phyloP scores from a whole-genome alignment of 805 yeast species.

The Metschnikowia peoriensis region DNA sequence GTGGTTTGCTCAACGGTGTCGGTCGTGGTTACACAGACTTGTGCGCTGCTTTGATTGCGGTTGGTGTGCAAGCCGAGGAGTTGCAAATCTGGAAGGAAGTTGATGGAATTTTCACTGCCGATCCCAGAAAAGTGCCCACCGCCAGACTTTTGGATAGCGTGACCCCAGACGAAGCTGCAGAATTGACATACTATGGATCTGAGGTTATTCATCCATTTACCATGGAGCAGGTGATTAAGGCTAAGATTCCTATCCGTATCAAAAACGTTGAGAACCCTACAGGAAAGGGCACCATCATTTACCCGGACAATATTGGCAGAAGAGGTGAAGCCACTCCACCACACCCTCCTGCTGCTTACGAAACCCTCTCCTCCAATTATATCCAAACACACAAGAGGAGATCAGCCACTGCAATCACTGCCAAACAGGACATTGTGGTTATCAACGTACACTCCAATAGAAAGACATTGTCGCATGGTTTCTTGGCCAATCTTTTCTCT shows the following conservation, averaged over 20 bases:
- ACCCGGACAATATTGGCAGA: slow-evolving; percentile 84
- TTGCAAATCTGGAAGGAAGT: slow-evolving; percentile 99
- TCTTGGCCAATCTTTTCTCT: slow-evolving; percentile 85
- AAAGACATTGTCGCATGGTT: slow-evolving; percentile 90
- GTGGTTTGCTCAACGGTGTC: slow-evolving; percentile 87
- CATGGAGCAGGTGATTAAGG: slow-evolving; percentile 97
- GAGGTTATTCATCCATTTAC: slow-evolving; percentile 99
- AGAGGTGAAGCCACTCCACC: slow-evolving; percentile 91
- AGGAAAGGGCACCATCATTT: slow-evolving; percentile 93
- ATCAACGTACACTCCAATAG: slow-evolving; percentile 92
- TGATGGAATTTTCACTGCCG: slow-evolving; percentile 98
- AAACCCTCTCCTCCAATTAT: slow-evolving; percentile 38
- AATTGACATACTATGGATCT: slow-evolving; percentile 94
- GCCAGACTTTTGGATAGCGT: slow-evolving; percentile 84
- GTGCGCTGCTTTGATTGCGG: slow-evolving; percentile 96
- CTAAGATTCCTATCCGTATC: slow-evolving; percentile 93
- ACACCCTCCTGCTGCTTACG: slow-evolving; percentile 84
- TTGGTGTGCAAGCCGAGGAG: slow-evolving; percentile 88
- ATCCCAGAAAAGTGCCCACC: slow-evolving; percentile 89
- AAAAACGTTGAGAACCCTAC: slow-evolving; percentile 92
- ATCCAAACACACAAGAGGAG: slow-evolving; percentile 48
- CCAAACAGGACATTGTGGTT: slow-evolving; percentile 89
- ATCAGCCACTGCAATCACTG: slow-evolving; percentile 93
- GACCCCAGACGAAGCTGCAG: slow-evolving; percentile 98
- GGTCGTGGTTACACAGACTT: slow-evolving; percentile 98